These are phyloP conservation scores for Cyclanthera cordifolia DNA, from an alignment of 306 rosid genomes.

Conservation along the genomic window DNA sequence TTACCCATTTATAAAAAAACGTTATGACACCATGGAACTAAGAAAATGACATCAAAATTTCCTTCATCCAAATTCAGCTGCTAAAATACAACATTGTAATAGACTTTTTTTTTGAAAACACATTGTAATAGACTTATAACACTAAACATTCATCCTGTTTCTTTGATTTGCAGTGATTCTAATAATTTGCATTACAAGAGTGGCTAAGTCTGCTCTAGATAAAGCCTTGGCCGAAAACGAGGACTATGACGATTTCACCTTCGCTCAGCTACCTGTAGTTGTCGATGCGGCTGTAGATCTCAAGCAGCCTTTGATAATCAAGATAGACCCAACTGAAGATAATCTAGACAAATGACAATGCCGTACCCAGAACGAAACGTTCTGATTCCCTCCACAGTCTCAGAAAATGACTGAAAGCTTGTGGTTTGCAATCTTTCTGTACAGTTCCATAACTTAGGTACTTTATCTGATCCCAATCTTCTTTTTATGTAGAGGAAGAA, in stretches of 20 bases:
- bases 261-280: conserved; percentile 29
- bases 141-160: conserved; percentile 2
- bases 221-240: conserved; percentile 72
- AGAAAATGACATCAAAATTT: background rate
- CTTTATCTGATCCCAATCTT: background rate
- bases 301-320: conserved; percentile 60
- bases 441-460: conserved; percentile 1
- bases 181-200: conserved; percentile 58
- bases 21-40: background rate
- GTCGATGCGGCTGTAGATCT: conserved; percentile 38
- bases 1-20: background rate
- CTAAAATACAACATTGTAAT: background rate
- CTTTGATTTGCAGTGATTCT: conserved; percentile 46
- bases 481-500: background rate
- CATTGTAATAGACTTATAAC: background rate
- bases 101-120: no score
- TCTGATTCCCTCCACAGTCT: background rate
- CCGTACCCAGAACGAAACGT: background rate
- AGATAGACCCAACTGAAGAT: conserved; percentile 32
- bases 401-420: background rate
- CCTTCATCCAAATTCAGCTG: background rate
- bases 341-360: conserved; percentile 23
- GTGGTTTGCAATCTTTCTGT: conserved; percentile 7
- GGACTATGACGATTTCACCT: conserved; percentile 25
- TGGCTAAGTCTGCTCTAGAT: conserved; percentile 75